Conservation (phyloP, 768 basidiomycete species). For the Trichaptum fuscoviolaceum region DNA sequence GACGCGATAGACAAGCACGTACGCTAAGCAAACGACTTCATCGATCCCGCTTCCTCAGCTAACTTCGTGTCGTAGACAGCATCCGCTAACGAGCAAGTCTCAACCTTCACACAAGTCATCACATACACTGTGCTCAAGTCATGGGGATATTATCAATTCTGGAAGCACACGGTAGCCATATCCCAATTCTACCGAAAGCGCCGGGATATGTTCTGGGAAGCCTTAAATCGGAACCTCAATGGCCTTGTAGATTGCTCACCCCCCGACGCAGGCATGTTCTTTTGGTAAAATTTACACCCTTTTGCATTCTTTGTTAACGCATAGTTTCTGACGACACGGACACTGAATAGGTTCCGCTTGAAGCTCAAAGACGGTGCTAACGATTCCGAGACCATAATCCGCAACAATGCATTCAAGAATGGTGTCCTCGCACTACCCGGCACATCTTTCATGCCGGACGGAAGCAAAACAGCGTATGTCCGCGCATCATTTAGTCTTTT, state of each 20-base stretch:
- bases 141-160: conserved; percentile 78
- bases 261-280: conserved; percentile 85
- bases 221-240: conserved; percentile 67
- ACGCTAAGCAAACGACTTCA: conserved; percentile 21
- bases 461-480: conserved; percentile 65
- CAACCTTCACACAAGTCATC: conserved; percentile 61
- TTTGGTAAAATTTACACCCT: conserved; percentile 44
- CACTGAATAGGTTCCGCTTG: conserved; percentile 66
- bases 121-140: conserved; percentile 48
- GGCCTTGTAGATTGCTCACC: conserved; percentile 69
- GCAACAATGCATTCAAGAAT: conserved; percentile 65
- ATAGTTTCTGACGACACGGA: conserved; percentile 4
- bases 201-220: conserved; percentile 71
- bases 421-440: conserved; percentile 92
- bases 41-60: too few species aligned
- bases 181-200: conserved; percentile 69
- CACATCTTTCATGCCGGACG: conserved; percentile 71
- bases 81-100: conserved; percentile 61
- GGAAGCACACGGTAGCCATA: conserved; percentile 59
- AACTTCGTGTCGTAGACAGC: too few species aligned
- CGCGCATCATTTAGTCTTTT: conserved; percentile 78
- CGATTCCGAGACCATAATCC: conserved; percentile 71
- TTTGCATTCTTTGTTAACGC: neutral
- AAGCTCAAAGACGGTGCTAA: conserved; percentile 13
- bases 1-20: conserved; percentile 68